Evolutionary conservation across 2,329 filamentous ascomycete genomes (phyloP).

Genomic region (Ramichloridium luteum): DNA sequence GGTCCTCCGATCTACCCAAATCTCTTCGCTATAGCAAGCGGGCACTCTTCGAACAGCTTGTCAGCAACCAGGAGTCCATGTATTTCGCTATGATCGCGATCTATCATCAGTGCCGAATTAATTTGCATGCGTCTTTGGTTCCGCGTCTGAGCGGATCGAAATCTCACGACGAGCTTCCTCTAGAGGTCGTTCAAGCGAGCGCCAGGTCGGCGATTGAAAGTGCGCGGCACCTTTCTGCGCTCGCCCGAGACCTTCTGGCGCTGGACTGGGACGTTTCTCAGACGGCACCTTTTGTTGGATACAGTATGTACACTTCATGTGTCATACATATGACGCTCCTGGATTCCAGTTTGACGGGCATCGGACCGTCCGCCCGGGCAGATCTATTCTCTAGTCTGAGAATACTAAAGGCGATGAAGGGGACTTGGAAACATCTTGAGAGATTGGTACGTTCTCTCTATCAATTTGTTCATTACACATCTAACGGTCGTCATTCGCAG

Average conservation of each 20-base stretch:
- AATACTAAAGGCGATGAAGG: conserved; percentile 3
- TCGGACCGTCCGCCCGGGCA: background rate
- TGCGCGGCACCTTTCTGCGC: conserved; percentile 1
- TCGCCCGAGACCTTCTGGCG: conserved; percentile 2
- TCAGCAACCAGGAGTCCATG: conserved; percentile 1
- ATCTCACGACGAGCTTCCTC: background rate
- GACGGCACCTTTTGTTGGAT: conserved; percentile 3
- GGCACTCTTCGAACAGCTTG: conserved; percentile 3
- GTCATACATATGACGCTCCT: conserved; percentile 2
- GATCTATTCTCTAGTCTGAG: conserved; percentile 3
- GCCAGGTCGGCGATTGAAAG: conserved; percentile 1
- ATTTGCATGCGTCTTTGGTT: conserved; percentile 3
- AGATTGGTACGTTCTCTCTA: conserved; percentile 3
- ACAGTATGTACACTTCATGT: conserved; percentile 3
- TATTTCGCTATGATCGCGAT: background rate
- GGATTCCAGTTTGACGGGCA: background rate
- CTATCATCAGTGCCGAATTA: conserved; percentile 2
- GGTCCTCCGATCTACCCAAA: background rate
- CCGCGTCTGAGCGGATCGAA: conserved; percentile 1
- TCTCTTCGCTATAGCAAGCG: conserved; percentile 2
- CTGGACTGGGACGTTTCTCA: conserved; percentile 3
- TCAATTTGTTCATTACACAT: no score
- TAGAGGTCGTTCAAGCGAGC: conserved; percentile 1
- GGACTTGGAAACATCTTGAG: conserved; percentile 2
- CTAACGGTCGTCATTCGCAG: no score